Base-by-base conservation (phyloP, 352 stramenopile species). In the Hyaloperonospora arabidopsidis region DNA sequence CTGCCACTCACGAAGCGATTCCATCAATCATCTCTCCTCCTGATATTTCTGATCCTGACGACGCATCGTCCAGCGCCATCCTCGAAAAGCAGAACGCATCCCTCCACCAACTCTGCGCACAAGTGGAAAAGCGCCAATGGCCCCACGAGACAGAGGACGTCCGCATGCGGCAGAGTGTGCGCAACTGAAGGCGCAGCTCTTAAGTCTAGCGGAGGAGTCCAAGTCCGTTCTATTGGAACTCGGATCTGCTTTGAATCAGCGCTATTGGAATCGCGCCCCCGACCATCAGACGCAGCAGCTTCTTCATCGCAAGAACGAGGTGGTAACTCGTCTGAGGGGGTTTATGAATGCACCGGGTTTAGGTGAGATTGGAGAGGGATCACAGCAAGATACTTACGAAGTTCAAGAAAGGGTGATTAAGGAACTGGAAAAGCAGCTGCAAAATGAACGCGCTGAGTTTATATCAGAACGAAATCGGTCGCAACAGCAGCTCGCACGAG, bases 271-370 rank as follows among this genome's bases (percentile, higher is more conserved):
- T 1, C 39, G 46, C 35, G 46, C 17, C 10, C 50, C 52, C 13
- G 35, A 11, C 5, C 49, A 59, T 19, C 43, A 54, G 38, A 57
- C 45, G 22, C 57, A 63, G 21, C 49, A 38, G 22, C 40, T 43
- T 59, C 44, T 63, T 25, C 35, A 18, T 19, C 50, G 57, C 21
- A 63, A 63, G 57, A 63, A 54, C 29, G 45, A 50, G 21, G 39
- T 39, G 13, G n/a, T 63, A 2, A 49, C 14, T 11, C 44, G 39
- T 3, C 35, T 59, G n/a, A 47, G 54, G 3, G 15, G 45, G 19
- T 63, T 54, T 36, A 59, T 63, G 32, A 17, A 1, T 19, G 45
- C 45, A 1, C 41, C 47, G 3, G 36, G 47, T 14, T 10, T 12
- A 1, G 15, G 19, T 40, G 55, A 63, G 25, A 22, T 10, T 13